Conservation (phyloP, 768 basidiomycete species). For the Lactarius trivialis region DNA sequence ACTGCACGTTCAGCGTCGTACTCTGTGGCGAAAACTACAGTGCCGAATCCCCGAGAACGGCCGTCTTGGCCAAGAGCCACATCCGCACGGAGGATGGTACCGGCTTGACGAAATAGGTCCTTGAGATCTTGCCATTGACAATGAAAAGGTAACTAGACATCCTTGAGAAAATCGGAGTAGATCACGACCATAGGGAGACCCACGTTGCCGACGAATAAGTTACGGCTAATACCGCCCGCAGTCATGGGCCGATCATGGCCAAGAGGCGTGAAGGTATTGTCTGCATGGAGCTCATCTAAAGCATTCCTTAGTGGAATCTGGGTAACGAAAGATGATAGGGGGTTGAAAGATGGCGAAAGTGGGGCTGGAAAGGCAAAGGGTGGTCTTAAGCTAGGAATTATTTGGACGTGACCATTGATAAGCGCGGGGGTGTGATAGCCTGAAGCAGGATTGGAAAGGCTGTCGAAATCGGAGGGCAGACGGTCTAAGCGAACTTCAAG, state of each 20-base stretch:
- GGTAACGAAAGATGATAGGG: slow-evolving; percentile 20
- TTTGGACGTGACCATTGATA: slow-evolving; percentile 10
- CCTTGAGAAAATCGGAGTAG: slow-evolving; percentile 19
- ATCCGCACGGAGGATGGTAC: slow-evolving; percentile 85
- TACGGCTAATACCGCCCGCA: slow-evolving; percentile 37
- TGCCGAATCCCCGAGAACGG: slow-evolving; percentile 88
- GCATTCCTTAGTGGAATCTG: slow-evolving; percentile 12
- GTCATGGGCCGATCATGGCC: slow-evolving; percentile 29
- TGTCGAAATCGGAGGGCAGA: slow-evolving; percentile 38
- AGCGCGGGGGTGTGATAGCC: slow-evolving; percentile 13
- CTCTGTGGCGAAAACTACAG: slow-evolving; percentile 79
- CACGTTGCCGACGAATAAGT: slow-evolving; percentile 86
- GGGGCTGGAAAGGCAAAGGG: background rate
- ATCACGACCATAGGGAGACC: slow-evolving; percentile 31
- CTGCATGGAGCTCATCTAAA: slow-evolving; percentile 19
- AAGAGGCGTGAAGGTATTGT: slow-evolving; percentile 24
- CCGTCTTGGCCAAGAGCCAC: slow-evolving; percentile 85
- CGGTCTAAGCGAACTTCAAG: slow-evolving; percentile 91
- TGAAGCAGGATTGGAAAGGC: slow-evolving; percentile 7
- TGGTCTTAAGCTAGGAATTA: slow-evolving; percentile 9
- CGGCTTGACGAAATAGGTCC: slow-evolving; percentile 88
- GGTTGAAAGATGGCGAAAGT: slow-evolving; percentile 8
- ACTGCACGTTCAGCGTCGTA: slow-evolving; percentile 81
- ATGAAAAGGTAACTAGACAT: slow-evolving; percentile 74
- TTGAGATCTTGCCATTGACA: slow-evolving; percentile 98